phyloP scores from a whole-genome alignment of 345 rosid genomes.

The Clarkia xantiana region DNA sequence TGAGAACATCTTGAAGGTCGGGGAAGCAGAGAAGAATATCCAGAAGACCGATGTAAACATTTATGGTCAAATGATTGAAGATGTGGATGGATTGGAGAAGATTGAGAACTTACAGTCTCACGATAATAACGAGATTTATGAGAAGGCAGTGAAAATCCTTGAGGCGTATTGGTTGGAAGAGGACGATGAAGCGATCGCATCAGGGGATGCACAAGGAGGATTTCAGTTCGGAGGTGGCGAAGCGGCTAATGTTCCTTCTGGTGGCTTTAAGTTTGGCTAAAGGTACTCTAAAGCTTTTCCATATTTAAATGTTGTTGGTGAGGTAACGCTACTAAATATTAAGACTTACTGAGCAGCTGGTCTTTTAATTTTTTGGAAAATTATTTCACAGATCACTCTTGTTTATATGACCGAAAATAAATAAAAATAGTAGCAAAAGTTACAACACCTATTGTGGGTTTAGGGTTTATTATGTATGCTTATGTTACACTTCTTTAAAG shows the following conservation, averaged over 20 bases:
- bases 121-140: too few species aligned
- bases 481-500: too few species aligned
- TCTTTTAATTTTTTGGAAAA: too few species aligned
- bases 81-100: constrained; percentile 48
- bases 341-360: too few species aligned
- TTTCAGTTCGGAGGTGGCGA: constrained; percentile 37
- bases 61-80: constrained; percentile 44
- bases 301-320: too few species aligned
- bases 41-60: constrained; percentile 27
- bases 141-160: constrained; percentile 43
- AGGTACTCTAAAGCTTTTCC: constrained; percentile 13
- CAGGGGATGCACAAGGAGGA: constrained; percentile 37
- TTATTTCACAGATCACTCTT: too few species aligned
- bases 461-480: too few species aligned
- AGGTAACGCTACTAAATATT: too few species aligned
- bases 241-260: constrained; percentile 40
- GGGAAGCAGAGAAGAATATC: constrained; percentile 33
- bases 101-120: constrained; percentile 44
- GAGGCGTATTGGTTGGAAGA: constrained; percentile 52
- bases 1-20: constrained; percentile 47
- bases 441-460: too few species aligned
- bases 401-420: too few species aligned
- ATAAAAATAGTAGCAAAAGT: too few species aligned
- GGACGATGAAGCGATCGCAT: constrained; percentile 41
- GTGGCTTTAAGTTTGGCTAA: constrained; percentile 58